These are phyloP conservation scores for Macrotyloma uniflorum DNA, from an alignment of 306 rosid genomes.

Conservation along the genomic window DNA sequence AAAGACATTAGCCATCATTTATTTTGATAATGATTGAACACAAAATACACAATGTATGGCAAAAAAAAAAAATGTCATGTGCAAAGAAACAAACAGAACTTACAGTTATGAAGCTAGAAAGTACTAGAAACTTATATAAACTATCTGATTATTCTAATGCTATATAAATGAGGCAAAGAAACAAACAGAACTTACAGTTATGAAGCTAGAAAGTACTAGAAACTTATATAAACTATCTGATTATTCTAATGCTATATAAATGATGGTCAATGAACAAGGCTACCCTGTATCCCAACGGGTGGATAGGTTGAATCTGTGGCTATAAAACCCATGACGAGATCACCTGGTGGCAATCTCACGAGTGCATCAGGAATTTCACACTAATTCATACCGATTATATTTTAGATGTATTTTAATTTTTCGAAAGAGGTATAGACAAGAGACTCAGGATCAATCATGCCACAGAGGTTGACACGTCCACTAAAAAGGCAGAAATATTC, in stretches of 20 bases:
- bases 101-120: too few species aligned
- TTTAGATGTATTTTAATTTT: neutral
- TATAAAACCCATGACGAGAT: neutral
- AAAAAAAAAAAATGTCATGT: neutral
- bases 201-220: too few species aligned
- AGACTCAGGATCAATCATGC: neutral
- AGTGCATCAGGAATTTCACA: neutral
- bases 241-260: neutral
- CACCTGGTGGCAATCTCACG: neutral
- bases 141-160: constrained; percentile 18
- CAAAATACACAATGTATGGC: too few species aligned
- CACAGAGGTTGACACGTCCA: neutral
- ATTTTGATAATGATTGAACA: neutral
- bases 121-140: constrained; percentile 7
- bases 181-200: too few species aligned
- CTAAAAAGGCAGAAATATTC: neutral
- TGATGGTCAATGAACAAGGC: neutral
- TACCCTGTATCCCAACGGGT: too few species aligned
- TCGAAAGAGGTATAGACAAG: neutral
- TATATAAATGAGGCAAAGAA: too few species aligned
- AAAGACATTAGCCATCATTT: constrained; percentile 35
- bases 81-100: neutral
- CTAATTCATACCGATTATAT: too few species aligned
- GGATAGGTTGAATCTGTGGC: neutral
- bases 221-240: neutral